Evolutionary conservation across 352 stramenopile species (phyloP), one percentile per base, ranked within the genome.

Genomic region (Aphanomyces cochlioides): DNA sequence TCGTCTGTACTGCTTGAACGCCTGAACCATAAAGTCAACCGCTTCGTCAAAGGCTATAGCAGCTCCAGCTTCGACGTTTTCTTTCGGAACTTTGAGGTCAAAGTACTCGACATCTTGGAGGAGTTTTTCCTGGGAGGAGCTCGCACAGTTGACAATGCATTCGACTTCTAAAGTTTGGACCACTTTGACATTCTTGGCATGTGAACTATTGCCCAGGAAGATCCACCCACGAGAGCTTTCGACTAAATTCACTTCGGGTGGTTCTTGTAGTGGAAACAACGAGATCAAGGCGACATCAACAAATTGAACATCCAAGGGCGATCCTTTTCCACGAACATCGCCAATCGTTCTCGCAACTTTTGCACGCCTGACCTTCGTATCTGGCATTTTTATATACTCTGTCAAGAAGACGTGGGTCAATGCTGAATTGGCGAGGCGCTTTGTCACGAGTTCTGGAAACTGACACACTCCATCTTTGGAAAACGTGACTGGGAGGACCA

Each of bases 1-100:
- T 6, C 82, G 80, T 45, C 8, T 21, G 0, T 67, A n/a, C 6
- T 8, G n/a, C 38, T 47, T 28, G 19, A 66, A 53, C 3, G 57
- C 38, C 0, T 19, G 13, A 21, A 41, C 59, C 17, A 67, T 67
- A 19, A 56, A 67, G 5, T 37, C 41, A 0, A 41, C 41, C 4
- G 59, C 59, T n/a, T 67, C 59, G n/a, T 67, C 59, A 50, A 67
- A 67, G 6, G 59, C 59, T 2, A 45, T 56, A 45, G 56, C 54
- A 3, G 59, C 56, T 37, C 59, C 41, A 7, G 21, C 59, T 36
- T 67, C 59, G 10, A 40, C 41, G 41, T 67, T 50, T 19, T 67
- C 59, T n/a, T 21, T 48, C 15, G 59, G 43, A 8, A 67, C 59
- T 5, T 8, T 56, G 7, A 67, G 6, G 41, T 67, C 59, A 15